These are phyloP conservation scores for Urtica urens DNA, from an alignment of 306 rosid species.

Conservation along the genomic window DNA sequence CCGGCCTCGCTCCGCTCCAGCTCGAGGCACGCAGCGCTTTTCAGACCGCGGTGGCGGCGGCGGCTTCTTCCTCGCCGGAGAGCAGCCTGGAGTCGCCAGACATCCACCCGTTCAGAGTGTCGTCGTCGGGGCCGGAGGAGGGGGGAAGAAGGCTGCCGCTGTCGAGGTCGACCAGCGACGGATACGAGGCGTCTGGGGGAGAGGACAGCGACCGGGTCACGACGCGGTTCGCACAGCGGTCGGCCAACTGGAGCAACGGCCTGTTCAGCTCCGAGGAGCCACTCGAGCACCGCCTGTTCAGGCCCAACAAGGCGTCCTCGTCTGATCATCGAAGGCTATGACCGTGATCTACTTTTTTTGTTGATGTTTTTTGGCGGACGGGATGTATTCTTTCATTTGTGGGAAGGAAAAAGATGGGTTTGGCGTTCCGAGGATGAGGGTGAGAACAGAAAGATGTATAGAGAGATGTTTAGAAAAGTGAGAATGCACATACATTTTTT, in stretches of 20 bases:
- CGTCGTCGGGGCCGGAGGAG: conserved; percentile 63
- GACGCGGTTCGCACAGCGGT: conserved; percentile 55
- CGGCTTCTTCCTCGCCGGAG: conserved; percentile 81
- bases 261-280: conserved; percentile 55
- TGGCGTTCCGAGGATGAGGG: conserved; percentile 20
- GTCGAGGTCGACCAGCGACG: conserved; percentile 93
- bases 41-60: conserved; percentile 52
- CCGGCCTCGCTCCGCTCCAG: conserved; percentile 71
- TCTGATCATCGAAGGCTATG: conserved; percentile 50
- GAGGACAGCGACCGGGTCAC: conserved; percentile 95
- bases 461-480: conserved; percentile 25
- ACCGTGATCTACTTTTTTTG: conserved; percentile 21
- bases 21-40: conserved; percentile 68
- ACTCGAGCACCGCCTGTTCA: no score
- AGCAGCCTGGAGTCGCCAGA: conserved; percentile 93
- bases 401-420: conserved; percentile 26
- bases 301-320: conserved; percentile 58
- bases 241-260: conserved; percentile 69
- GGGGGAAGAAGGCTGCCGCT: conserved; percentile 54
- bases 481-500: conserved; percentile 15
- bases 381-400: conserved; percentile 69
- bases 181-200: conserved; percentile 95
- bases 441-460: conserved; percentile 25
- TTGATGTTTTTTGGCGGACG: conserved; percentile 20
- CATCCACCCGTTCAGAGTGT: conserved; percentile 66